Evolutionary conservation across 768 basidiomycete genomes (phyloP).

Genomic region (Lentinula sp.): DNA sequence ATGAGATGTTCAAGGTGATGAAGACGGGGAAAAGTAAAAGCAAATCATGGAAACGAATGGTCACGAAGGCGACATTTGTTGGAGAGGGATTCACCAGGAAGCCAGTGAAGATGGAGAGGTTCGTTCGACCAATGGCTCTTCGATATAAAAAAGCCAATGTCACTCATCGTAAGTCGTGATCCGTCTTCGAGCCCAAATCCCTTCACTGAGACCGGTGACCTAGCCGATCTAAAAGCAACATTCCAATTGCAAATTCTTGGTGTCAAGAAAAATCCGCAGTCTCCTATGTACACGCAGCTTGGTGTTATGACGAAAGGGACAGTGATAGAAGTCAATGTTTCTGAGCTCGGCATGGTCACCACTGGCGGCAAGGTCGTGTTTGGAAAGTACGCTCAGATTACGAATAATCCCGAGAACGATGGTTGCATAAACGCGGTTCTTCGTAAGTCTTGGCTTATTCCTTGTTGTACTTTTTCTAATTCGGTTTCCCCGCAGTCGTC

Average conservation of each 20-base stretch:
- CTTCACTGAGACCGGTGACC: background rate
- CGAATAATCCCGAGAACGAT: slow-evolving; percentile 94
- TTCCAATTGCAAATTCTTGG: slow-evolving; percentile 97
- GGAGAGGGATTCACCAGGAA: slow-evolving; percentile 97
- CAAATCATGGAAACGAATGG: slow-evolving; percentile 99
- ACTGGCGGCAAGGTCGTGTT: slow-evolving; percentile 94
- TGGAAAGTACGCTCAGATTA: slow-evolving; percentile 90
- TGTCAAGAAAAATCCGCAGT: slow-evolving; percentile 99
- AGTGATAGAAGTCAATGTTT: slow-evolving; percentile 98
- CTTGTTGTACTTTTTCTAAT: background rate
- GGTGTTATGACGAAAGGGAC: slow-evolving; percentile 99
- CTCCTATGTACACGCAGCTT: slow-evolving; percentile 94
- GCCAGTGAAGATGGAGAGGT: slow-evolving; percentile 98
- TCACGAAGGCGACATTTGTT: slow-evolving; percentile 98
- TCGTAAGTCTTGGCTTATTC: slow-evolving; percentile 41
- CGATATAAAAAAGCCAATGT: slow-evolving; percentile 98
- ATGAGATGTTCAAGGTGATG: slow-evolving; percentile 99
- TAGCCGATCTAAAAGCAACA: slow-evolving; percentile 95
- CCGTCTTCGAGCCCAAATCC: background rate
- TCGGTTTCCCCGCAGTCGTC: background rate
- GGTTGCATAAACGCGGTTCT: slow-evolving; percentile 95
- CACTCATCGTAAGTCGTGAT: slow-evolving; percentile 75
- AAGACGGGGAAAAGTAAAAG: slow-evolving; percentile 95
- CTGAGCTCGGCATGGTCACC: slow-evolving; percentile 95
- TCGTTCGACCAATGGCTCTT: slow-evolving; percentile 95